Base-by-base conservation (phyloP, 1,284 basidiomycete genomes). In the Boletellus deceptivus region DNA sequence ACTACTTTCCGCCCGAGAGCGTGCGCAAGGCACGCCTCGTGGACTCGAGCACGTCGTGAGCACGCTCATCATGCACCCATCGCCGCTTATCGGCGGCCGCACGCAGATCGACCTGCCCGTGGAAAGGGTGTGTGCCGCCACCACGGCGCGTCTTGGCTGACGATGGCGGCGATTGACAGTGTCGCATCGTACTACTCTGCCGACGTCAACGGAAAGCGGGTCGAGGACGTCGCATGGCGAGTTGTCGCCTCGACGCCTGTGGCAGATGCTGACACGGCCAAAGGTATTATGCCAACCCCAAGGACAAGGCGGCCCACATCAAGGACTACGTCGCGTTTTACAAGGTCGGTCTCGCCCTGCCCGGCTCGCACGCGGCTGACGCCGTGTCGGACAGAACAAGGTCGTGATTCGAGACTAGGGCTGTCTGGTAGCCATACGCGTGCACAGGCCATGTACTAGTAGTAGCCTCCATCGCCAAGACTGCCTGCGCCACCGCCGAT, bases 281-380 rank as follows among this genome's bases (percentile, higher is more conserved):
- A 46, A 86, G 84, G 85, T 84, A 80, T 59, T 86, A 87, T 59
- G 77, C 83, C 0, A 53, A 71, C 4, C 69, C 83, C 1, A 77
- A 70, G 37, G 70, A 74, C 9, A 75, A 73, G 55, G 84, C 83
- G 0, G 72, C 75, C 47, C 60, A 75, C 14, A 84, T 87, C 60
- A 74, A 83, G 62, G 72, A 72, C 16, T 79, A 83, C 56, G 69
- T 86, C 33, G 84, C 83, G 0, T 86, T 86, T 61, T 83, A 86
- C 70, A 84, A 84, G 74, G 84, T 79, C 42, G 36, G 63, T 31
- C 6, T 22, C 25, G 6, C 14, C 9, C 25, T 27, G 7, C 24
- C 34, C 22, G n/a, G 39, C 14, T 38, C 20, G 24, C 39, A 25
- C 9, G 36, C 7, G 33, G 34, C 40, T 48, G 25, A 31, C 29